Evolutionary conservation across 768 basidiomycete genomes (phyloP), one percentile per base, ranked within the genome.

Genomic region (Phallus indusiatus): DNA sequence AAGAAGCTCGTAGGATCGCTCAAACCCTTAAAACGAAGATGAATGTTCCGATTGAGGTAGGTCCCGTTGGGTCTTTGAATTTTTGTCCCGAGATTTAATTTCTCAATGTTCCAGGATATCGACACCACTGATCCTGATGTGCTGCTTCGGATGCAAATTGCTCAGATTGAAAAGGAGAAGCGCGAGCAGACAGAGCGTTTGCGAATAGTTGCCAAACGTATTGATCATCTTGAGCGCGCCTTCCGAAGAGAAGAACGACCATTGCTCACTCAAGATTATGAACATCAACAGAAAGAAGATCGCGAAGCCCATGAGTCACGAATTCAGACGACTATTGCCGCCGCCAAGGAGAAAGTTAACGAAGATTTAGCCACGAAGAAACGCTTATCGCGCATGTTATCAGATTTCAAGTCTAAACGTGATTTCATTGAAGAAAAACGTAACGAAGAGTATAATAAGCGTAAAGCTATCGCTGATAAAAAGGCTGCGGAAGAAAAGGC

Each of bases 81-180:
- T 20, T 54, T 2, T 46, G 52, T 28, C 6, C 11, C 42, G 6
- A 33, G 3, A 33, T 24, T 58, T 28, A 48, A 37, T n/a, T 20
- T 53, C 12, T 55, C 11, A 28, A 54, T 33, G 34, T 56, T 55
- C 21, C 62, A 92, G 88, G 85, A 88, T 67, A 78, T 94, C 71
- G 88, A 91, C 65, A 83, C 82, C 54, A 77, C 89, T 62, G 91
- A 91, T 70, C 93, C 92, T 9, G 86, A 90, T 66, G 83, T 83
- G 51, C 81, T 98, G 62, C 86, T 97, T 71, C 82, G 80, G 33
- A 82, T 96, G 64, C 94, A 96, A 70, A 93, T 96, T 37, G 86
- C 92, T 64, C 93, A 97, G 68, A 79, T 97, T 49, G 96, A 96
- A 75, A 96, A 95, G 75, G 94, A 98, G 75, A 95, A 94, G 79